A percentile compares a stretch with the other conserved stretches of the same genome.
phyloP scores from a whole-genome alignment of 2,329 filamentous ascomycete genomes.

The Didymella glomerata region DNA sequence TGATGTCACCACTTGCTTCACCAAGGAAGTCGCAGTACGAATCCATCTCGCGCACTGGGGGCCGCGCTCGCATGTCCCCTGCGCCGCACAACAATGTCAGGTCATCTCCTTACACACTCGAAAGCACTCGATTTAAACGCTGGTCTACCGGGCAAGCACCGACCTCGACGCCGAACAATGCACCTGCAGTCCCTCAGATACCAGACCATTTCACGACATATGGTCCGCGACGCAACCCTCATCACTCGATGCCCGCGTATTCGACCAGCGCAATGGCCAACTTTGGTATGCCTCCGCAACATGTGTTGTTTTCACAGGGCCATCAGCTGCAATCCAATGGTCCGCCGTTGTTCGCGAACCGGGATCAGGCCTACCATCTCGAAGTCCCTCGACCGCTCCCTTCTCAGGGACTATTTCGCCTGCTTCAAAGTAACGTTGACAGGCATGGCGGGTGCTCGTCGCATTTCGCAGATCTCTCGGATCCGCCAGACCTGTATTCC shows the following conservation, averaged over 20 bases:
- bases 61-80: slow-evolving; percentile 74
- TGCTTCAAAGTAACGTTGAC: slow-evolving; percentile 78
- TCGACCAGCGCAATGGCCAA: slow-evolving; percentile 43
- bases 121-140: slow-evolving; percentile 72
- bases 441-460: slow-evolving; percentile 68
- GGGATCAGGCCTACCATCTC: slow-evolving; percentile 61
- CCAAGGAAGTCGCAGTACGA: slow-evolving; percentile 70
- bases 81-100: slow-evolving; percentile 74
- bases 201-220: slow-evolving; percentile 70
- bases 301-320: slow-evolving; percentile 50
- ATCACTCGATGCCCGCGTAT: slow-evolving; percentile 52
- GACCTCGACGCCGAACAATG: slow-evolving; percentile 68
- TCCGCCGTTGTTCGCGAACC: slow-evolving; percentile 56
- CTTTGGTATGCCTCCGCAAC: slow-evolving; percentile 46
- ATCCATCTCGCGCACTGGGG: slow-evolving; percentile 59
- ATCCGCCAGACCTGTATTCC: slow-evolving; percentile 79
- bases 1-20: slow-evolving; percentile 76
- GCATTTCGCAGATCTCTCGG: slow-evolving; percentile 76
- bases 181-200: slow-evolving; percentile 64
- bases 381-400: slow-evolving; percentile 67
- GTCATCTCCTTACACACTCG: slow-evolving; percentile 75
- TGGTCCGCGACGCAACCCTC: slow-evolving; percentile 62
- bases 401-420: slow-evolving; percentile 76
- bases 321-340: slow-evolving; percentile 64
- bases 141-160: slow-evolving; percentile 73